These are phyloP conservation scores for Microstegium vimineum DNA, from an alignment of 176 grass and related monocot species.

Conservation along the genomic window DNA sequence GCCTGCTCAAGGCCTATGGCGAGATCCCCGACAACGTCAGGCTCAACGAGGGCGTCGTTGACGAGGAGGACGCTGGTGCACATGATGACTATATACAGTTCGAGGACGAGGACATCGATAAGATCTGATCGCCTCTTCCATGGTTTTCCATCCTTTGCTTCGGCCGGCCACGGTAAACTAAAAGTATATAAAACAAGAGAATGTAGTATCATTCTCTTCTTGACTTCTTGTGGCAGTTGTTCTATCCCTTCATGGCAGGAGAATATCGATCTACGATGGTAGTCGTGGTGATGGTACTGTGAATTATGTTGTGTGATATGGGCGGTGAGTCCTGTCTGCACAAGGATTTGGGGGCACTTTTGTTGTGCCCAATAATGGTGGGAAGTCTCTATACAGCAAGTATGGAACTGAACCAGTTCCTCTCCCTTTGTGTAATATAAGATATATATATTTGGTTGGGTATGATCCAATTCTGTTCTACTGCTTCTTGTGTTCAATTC, in stretches of 20 bases:
- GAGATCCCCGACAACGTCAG: conserved; percentile 55
- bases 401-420: background rate
- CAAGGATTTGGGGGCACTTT: background rate
- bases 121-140: conserved; percentile 35
- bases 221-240: background rate
- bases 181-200: background rate
- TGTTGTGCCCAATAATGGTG: conserved; percentile 1
- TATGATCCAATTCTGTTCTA: background rate
- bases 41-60: conserved; percentile 64
- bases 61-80: conserved; percentile 43
- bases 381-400: background rate
- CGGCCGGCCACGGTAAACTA: background rate
- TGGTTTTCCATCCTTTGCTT: background rate
- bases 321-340: background rate
- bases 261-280: background rate
- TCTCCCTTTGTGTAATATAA: background rate
- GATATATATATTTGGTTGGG: background rate
- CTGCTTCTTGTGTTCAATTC: background rate
- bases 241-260: background rate
- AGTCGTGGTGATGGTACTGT: background rate
- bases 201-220: background rate
- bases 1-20: conserved; percentile 57
- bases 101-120: conserved; percentile 67
- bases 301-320: background rate
- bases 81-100: conserved; percentile 60